A percentile compares a stretch with the other conserved stretches of the same genome.
Conservation (phyloP, 78 protist species). For the Trichosphaerium sp. region DNA sequence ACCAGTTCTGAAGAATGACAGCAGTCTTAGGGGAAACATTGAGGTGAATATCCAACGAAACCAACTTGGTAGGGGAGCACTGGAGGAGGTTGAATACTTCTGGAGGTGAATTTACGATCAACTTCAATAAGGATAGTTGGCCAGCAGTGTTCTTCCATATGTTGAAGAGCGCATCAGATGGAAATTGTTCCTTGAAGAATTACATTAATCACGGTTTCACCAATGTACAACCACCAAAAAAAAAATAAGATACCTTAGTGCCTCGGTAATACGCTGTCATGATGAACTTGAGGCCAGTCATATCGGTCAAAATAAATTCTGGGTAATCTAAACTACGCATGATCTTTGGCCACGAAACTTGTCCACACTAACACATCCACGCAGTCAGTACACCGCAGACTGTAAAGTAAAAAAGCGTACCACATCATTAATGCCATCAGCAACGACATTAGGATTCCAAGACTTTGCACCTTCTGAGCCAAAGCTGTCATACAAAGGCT, state of each 20-base stretch:
- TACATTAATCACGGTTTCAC: too few species aligned
- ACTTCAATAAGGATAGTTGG: conserved; percentile 35
- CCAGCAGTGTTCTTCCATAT: conserved; percentile 39
- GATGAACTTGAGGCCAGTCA: conserved; percentile 27
- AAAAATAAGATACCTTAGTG: neutral
- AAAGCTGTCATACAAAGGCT: neutral
- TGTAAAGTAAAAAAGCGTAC: neutral
- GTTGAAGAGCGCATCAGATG: conserved; percentile 32
- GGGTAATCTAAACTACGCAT: conserved; percentile 44
- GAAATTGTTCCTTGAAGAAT: conserved; percentile 19
- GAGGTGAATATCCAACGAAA: neutral
- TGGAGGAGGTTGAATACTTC: neutral
- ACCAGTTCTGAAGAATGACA: conserved; percentile 22
- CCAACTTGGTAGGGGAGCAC: neutral
- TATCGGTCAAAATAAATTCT: conserved; percentile 6
- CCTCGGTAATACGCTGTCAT: conserved; percentile 25
- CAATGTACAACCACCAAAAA: neutral
- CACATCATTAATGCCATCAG: conserved; percentile 27
- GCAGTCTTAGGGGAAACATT: neutral
- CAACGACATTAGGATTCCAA: conserved; percentile 39
- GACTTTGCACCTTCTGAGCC: neutral
- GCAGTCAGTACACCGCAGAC: neutral
- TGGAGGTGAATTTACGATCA: too few species aligned
- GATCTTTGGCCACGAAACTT: conserved; percentile 26
- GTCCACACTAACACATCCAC: neutral